Base-by-base conservation (phyloP, 2,329 filamentous ascomycete species). In the Fusarium sp. region DNA sequence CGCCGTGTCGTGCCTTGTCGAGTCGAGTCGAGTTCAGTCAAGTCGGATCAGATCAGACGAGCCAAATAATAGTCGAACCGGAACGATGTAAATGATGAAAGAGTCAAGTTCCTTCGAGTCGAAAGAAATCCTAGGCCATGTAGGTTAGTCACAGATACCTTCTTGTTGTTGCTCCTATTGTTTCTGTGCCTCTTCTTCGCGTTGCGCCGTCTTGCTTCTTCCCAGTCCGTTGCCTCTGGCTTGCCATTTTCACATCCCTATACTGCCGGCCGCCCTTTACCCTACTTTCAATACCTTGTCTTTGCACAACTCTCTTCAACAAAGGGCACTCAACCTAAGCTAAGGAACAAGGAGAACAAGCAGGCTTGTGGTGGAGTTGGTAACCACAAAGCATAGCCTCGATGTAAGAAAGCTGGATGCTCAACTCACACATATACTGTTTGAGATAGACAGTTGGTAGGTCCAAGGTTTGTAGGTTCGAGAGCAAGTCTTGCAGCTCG, bases 81-180 rank as follows among this genome's bases (percentile, higher is more conserved):
- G 35, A 44, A 45, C 32, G 39, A 34, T 45, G 40, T 7, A 35
- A 47, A 62, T 34, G 52, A 60, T 64, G 46, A 34, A 48, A 50
- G 42, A 44, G 19, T 44, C 48, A 42, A 28, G 57, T 62, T 65
- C 26, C 19, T 44, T 42, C 38, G 32, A 22, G 26, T 39, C 41
- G 29, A 48, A 36, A 42, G 46, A 34, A 49, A 49, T 52, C 25
- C 62, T 65, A 36, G 42, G 35, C 62, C 28, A 49, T 31, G 34
- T 45, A 58, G 41, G 61, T 65, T 48, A 65, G 62, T 61, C 42
- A 63, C 40, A 32, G 49, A 41, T 8, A 40, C 15, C 39, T 39
- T 53, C 31, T 36, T 47, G 25, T 51, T 36, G 32, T 26, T 40
- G 12, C 47, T 25, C 45, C 38, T 48, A 25, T 62, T 15, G 29